Percentiles rank a stretch among this genome's conserved stretches.
Evolutionary conservation across 2,329 filamentous ascomycete species (phyloP).

Genomic region (Monilinia fructicola): DNA sequence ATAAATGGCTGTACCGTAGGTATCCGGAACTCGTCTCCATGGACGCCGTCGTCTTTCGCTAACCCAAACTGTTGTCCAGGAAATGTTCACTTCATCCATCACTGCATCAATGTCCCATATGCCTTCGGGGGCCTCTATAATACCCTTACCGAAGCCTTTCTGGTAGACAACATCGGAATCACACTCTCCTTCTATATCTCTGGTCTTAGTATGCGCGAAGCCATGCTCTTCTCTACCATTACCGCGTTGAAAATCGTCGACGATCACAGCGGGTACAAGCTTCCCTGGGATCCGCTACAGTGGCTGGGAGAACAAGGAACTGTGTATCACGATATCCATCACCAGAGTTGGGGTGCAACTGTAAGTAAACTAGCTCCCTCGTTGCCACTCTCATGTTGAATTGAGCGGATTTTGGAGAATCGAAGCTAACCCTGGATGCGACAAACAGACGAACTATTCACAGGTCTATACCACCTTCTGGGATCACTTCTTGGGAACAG

Average conservation of each 20-base stretch:
- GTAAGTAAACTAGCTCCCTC: background rate
- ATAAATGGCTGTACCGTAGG: constrained; percentile 51
- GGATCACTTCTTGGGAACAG: constrained; percentile 10
- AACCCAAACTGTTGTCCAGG: constrained; percentile 42
- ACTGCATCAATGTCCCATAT: constrained; percentile 92
- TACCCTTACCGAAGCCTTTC: constrained; percentile 85
- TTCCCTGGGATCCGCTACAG: constrained; percentile 75
- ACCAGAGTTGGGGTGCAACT: constrained; percentile 20
- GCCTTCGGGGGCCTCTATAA: constrained; percentile 97
- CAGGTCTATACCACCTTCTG: constrained; percentile 19
- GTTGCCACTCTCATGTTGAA: too few species aligned
- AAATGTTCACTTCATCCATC: constrained; percentile 86
- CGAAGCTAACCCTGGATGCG: background rate
- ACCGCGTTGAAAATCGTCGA: constrained; percentile 93
- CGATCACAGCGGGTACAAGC: constrained; percentile 88
- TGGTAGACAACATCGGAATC: constrained; percentile 83
- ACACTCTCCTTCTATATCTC: constrained; percentile 78
- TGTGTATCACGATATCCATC: constrained; percentile 22
- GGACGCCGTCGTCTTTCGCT: background rate
- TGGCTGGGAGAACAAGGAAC: constrained; percentile 21
- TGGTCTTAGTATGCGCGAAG: constrained; percentile 76
- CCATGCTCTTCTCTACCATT: constrained; percentile 80
- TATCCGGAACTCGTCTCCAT: background rate
- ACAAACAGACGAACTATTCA: constrained; percentile 9
- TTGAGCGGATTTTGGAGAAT: background rate